These are phyloP conservation scores for Funneliformis geosporum DNA, from an alignment of 192 early-diverging fungal species.

Conservation along the genomic window DNA sequence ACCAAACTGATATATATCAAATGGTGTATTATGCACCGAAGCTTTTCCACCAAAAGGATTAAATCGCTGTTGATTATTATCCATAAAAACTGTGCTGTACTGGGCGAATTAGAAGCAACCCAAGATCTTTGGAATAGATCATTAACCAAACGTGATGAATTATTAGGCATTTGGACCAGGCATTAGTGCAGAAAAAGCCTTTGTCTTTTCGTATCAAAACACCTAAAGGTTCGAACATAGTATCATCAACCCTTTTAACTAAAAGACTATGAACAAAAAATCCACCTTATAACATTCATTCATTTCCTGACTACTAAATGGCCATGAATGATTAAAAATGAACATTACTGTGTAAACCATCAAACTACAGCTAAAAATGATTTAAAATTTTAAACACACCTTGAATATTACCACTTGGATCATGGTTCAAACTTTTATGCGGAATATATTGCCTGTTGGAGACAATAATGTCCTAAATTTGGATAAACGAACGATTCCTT, in stretches of 20 bases:
- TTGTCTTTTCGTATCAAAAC: constrained; percentile 60
- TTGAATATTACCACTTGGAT: constrained; percentile 81
- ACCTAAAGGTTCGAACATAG: constrained; percentile 77
- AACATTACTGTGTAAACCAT: neutral
- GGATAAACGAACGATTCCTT: too few species aligned
- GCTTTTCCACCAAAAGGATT: constrained; percentile 31
- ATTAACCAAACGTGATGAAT: constrained; percentile 20
- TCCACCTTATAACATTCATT: constrained; percentile 89
- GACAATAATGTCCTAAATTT: too few species aligned
- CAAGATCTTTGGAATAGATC: constrained; percentile 24
- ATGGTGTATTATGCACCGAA: constrained; percentile 30
- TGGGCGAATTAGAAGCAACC: constrained; percentile 27
- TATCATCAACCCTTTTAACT: constrained; percentile 79
- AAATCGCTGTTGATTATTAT: constrained; percentile 33
- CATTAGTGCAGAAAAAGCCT: constrained; percentile 65
- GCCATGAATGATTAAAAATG: constrained; percentile 44
- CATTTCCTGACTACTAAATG: constrained; percentile 88
- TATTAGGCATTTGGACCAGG: constrained; percentile 26
- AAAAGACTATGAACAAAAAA: constrained; percentile 83
- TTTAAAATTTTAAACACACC: constrained; percentile 45
- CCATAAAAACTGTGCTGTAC: constrained; percentile 32
- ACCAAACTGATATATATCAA: constrained; percentile 33
- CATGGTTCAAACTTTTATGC: constrained; percentile 88
- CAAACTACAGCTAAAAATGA: neutral
- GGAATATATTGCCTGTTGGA: too few species aligned